Base-by-base conservation (phyloP, 1,284 basidiomycete genomes). In the Cystobasidiaceae sp. region DNA sequence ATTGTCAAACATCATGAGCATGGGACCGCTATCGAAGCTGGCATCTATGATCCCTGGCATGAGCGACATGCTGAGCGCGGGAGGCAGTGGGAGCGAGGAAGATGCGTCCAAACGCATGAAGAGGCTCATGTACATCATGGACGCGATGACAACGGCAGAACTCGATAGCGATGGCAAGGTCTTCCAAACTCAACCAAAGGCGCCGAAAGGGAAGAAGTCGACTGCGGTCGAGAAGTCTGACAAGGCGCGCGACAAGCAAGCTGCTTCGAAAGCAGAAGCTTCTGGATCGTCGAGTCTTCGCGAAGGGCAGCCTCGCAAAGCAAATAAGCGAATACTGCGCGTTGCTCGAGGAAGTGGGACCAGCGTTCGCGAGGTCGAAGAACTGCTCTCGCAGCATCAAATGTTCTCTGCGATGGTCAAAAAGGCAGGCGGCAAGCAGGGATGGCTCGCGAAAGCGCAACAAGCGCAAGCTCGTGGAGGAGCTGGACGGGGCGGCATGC, bases 371-470 rank as follows among this genome's bases (percentile, higher is more conserved):
- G 96, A 99, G 78, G 93, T 98, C 21, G 94, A 99, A 76, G 94
- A 97, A 75, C 79, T 97, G 66, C 80, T 98, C 33, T 89, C 90
- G 74, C 93, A 97, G 78, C 94, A 96, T 73, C 85, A 89, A 55
- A 93, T 96, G 88, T 94, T 97, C 89, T 86, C 90, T 56, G 92
- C 90, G 73, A 93, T 96, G 90, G 93, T 93, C 23, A 94, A 93
- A 80, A 88, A 91, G 75, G 92, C 93, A 17, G 94, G 94, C 48
- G 96, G 94, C 37, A 97, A 96, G 83, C 89, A 90, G 69, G 92
- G 93, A 73, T 91, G 90, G 87, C 80, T 93, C 71, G 85, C 86
- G 71, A 85, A 89, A 3, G 87, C 93, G 79, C 88, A 93, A 77
- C 93, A 93, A 78, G 88, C 93, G 85, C 90, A 93, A 76, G 80